Evolutionary conservation across 306 rosid genomes (phyloP), one percentile per base, ranked within the genome.

Genomic region (Amphicarpaea edgeworthii): DNA sequence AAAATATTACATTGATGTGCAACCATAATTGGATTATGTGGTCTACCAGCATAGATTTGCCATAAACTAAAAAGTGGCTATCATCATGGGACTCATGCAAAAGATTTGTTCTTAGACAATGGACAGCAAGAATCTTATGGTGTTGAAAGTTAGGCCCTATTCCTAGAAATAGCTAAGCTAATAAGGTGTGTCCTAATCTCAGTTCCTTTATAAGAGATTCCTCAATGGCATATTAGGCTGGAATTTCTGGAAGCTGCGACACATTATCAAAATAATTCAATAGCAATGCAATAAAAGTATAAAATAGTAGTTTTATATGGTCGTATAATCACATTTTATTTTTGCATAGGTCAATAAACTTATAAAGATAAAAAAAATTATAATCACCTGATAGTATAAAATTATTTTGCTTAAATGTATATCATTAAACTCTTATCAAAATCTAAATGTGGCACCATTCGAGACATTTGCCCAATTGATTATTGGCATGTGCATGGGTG

Each of bases 381-480:
- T n/a, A n/a, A n/a, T n/a, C n/a, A n/a, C n/a, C n/a, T n/a, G n/a
- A n/a, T n/a, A n/a, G n/a, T n/a, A n/a, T n/a, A n/a, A n/a, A n/a
- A n/a, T n/a, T n/a, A n/a, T n/a, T n/a, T n/a, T n/a, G n/a, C n/a
- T n/a, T n/a, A n/a, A n/a, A n/a, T n/a, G n/a, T n/a, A n/a, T n/a
- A n/a, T n/a, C n/a, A n/a, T n/a, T n/a, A n/a, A n/a, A n/a, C n/a
- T n/a, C n/a, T n/a, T n/a, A n/a, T 81, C 80, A 74, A 74, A 68
- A 58, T 74, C 49, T 16, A 5, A 51, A 37, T 57, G 64, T 55
- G 54, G 65, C 40, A 10, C 55, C 55, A 3, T 73, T 55, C 57
- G 70, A 79, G 69, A 79, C 74, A 77, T 58, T 63, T 64, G 32
- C 32, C 59, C 32, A 37, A 46, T 40, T 67, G 15, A 43, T 54